These are phyloP conservation scores for Euphrasia arctica DNA, from an alignment of 305 asterid genomes.

Conservation along the genomic window DNA sequence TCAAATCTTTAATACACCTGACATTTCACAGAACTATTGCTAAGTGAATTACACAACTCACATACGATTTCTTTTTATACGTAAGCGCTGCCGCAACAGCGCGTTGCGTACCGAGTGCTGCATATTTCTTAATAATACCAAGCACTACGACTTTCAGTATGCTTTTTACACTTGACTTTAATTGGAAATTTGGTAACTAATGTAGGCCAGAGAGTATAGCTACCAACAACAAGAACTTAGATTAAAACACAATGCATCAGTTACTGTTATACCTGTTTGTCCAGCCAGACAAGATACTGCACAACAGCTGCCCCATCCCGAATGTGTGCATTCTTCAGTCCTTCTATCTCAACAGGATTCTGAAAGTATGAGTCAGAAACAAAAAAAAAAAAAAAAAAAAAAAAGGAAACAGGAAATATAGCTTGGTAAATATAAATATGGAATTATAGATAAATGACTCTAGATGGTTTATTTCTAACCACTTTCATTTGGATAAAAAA, in stretches of 20 bases:
- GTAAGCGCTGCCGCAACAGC: too few relatives aligned
- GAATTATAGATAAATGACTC: constrained; percentile 3
- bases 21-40: too few relatives aligned
- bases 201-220: constrained; percentile 16
- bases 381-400: neutral
- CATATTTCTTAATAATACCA: too few relatives aligned
- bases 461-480: neutral
- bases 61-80: too few relatives aligned
- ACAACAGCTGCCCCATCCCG: constrained; percentile 99
- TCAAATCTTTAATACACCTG: too few relatives aligned
- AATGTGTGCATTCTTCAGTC: constrained; percentile 88
- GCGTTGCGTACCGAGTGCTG: too few relatives aligned
- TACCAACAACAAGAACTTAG: neutral
- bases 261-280: constrained; percentile 57
- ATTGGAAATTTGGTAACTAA: constrained; percentile 17
- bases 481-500: too few relatives aligned
- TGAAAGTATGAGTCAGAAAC: constrained; percentile 33
- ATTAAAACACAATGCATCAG: constrained; percentile 10
- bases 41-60: too few relatives aligned
- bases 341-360: constrained; percentile 93
- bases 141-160: too few relatives aligned
- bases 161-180: neutral
- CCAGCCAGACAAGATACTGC: constrained; percentile 91
- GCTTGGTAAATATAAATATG: neutral
- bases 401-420: constrained; percentile 25